phyloP scores from a whole-genome alignment of 140 eudicot genomes.

The Bidens hawaiensis region DNA sequence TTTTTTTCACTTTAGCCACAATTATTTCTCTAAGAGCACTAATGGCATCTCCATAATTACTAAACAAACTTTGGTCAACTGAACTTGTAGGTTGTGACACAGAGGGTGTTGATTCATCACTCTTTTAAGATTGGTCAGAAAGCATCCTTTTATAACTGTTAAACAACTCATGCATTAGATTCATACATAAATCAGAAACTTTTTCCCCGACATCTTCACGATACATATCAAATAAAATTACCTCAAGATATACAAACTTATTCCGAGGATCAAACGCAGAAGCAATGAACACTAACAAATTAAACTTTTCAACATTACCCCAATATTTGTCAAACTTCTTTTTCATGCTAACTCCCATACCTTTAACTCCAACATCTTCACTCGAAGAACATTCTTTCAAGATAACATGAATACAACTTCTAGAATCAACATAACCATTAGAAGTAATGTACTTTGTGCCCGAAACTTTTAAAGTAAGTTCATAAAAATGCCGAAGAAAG shows the following conservation, averaged over 20 bases:
- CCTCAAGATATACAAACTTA: not conserved
- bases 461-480: too few relatives aligned
- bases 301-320: not conserved
- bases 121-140: not conserved
- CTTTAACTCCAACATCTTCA: not conserved
- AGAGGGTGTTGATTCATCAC: not conserved
- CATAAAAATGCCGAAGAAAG: slow-evolving; percentile 12
- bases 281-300: slow-evolving; percentile 9
- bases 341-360: too few relatives aligned
- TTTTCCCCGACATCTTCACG: not conserved
- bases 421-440: too few relatives aligned
- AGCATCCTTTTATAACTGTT: not conserved
- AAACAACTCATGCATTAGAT: not conserved
- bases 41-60: not conserved
- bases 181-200: not conserved
- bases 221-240: not conserved
- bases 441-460: too few relatives aligned
- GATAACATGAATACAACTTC: not conserved
- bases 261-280: not conserved
- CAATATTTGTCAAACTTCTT: not conserved
- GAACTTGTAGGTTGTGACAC: not conserved
- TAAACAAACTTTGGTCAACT: not conserved
- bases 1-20: not conserved
- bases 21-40: not conserved
- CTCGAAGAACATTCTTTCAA: not conserved